These are phyloP conservation scores for Sphenostylis stenocarpa DNA, from an alignment of 306 rosid species.

Conservation along the genomic window DNA sequence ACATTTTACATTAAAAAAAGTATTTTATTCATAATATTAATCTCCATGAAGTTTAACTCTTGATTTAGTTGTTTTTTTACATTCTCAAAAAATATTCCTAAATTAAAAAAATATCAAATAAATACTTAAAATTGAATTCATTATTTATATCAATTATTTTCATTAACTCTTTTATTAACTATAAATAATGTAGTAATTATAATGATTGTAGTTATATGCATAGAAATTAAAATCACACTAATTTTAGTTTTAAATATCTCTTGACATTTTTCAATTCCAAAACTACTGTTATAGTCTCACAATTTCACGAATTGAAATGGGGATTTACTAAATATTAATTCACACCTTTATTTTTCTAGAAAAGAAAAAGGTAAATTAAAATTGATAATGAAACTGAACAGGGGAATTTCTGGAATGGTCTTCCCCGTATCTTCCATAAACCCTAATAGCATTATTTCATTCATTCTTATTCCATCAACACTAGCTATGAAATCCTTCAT, in stretches of 20 bases:
- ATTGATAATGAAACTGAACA: not conserved
- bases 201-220: too few species aligned
- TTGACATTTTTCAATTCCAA: not conserved
- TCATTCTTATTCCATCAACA: not conserved
- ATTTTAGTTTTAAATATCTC: too few species aligned
- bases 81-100: too few species aligned
- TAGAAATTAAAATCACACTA: too few species aligned
- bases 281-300: not conserved
- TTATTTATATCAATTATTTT: not conserved
- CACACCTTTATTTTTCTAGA: not conserved
- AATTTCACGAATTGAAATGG: not conserved
- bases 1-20: too few species aligned
- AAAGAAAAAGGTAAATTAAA: not conserved
- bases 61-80: too few species aligned
- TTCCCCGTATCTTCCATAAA: not conserved
- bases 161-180: not conserved
- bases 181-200: not conserved
- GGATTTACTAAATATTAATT: not conserved
- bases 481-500: conserved; percentile 28
- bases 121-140: not conserved
- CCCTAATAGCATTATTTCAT: conserved; percentile 27
- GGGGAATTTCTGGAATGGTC: not conserved
- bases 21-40: too few species aligned
- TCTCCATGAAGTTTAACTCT: too few species aligned
- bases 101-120: not conserved